Base-by-base conservation (phyloP, 2,329 filamentous ascomycete genomes). In the Fusarium albosuccineum region DNA sequence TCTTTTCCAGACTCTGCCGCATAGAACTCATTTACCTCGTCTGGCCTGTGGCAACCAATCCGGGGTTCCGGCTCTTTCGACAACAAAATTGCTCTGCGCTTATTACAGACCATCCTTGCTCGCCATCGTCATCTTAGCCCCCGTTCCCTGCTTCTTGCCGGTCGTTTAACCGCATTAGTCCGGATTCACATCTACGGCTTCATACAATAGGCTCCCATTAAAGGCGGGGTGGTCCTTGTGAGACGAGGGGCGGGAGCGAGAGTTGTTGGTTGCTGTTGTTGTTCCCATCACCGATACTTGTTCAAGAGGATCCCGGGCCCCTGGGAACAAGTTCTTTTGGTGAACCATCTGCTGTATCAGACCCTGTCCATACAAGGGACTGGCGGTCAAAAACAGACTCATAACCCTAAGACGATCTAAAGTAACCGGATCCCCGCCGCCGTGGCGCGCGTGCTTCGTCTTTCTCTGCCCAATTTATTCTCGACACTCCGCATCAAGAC, bases 271-370 rank as follows among this genome's bases (percentile, higher is more conserved):
- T 22, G 17, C 17, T 22, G 55, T 33, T 46, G 67, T 54, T 64
- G 39, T 62, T 58, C 67, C 66, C 57, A 68, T 61, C 55, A 54
- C 64, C 64, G 56, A 52, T 56, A 57, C 30, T 62, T 46, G 37
- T 54, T 61, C 51, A 68, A 62, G 60, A 73, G 56, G 56, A 63
- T 62, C 67, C 68, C 59, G 55, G 67, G 57, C 68, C 68, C 70
- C 64, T 55, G 51, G 59, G 60, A 50, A 42, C 51, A 67, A 62
- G 56, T 40, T 55, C 33, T 49, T 57, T 45, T 65, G 62, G 64
- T 73, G 71, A 73, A 71, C 70, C 71, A 55, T 68, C 51, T 72
- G 60, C 57, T 67, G 70, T 70, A 64, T 73, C 71, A 73, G 71
- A 73, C 71, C 68, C 71, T 73, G 71, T 73, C 62, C 26, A 64